A percentile compares a stretch with the other conserved stretches of the same genome.
Conservation (phyloP, 164 flowering plant species). For the Magnolia changhungtana region DNA sequence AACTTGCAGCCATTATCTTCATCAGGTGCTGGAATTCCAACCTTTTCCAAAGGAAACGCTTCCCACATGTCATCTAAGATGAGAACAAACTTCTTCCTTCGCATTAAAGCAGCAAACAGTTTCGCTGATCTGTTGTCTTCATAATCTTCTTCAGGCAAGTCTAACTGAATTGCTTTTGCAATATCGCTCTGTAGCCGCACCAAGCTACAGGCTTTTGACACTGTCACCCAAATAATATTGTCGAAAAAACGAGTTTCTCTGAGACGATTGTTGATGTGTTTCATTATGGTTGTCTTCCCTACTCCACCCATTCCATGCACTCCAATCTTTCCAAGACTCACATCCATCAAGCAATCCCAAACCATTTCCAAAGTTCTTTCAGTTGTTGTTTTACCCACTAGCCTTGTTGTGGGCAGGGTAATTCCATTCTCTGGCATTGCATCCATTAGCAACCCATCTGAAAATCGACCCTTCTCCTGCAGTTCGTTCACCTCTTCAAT, state of each 20-base stretch:
- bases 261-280: constrained; percentile 8
- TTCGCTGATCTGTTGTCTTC: constrained; percentile 1
- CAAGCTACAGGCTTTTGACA: constrained; percentile 4
- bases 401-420: neutral
- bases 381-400: neutral
- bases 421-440: neutral
- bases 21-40: constrained; percentile 8
- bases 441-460: constrained; percentile 2
- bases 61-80: constrained; percentile 17
- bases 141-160: neutral
- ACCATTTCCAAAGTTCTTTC: neutral
- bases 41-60: constrained; percentile 1
- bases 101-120: neutral
- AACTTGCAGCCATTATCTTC: constrained; percentile 9
- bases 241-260: neutral
- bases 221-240: constrained; percentile 1
- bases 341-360: constrained; percentile 7
- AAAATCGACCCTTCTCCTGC: constrained; percentile 5
- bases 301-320: constrained; percentile 22
- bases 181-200: constrained; percentile 1
- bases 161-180: neutral
- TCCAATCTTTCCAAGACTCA: constrained; percentile 6
- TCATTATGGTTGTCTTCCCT: constrained; percentile 19
- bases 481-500: neutral
- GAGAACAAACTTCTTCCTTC: constrained; percentile 8